Percentiles rank a stretch among this genome's conserved stretches.
These are phyloP conservation scores for Teratosphaeria pseudoeucalypti DNA, from an alignment of 2,329 filamentous ascomycete genomes.

Conservation along the genomic window DNA sequence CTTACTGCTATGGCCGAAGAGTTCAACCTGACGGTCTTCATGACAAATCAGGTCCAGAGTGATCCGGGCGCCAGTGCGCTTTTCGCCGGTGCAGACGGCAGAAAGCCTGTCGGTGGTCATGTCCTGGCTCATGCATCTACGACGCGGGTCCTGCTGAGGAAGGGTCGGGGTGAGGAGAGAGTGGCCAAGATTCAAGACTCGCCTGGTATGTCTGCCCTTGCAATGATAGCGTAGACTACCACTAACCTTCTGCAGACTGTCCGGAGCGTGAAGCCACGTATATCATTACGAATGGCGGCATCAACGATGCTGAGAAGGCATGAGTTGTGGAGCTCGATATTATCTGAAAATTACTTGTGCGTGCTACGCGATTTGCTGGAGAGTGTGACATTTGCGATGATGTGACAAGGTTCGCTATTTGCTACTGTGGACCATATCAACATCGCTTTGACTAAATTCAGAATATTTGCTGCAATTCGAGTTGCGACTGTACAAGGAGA, in stretches of 20 bases:
- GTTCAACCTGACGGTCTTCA: constrained; percentile 55
- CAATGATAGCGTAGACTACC: constrained; percentile 2
- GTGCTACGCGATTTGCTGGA: not conserved
- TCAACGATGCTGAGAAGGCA: constrained; percentile 56
- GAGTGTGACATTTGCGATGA: not conserved
- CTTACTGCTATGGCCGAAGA: constrained; percentile 58
- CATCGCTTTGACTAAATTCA: not conserved
- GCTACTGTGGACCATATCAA: not conserved
- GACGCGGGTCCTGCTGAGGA: constrained; percentile 55
- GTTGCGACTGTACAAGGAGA: not conserved
- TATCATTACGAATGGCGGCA: constrained; percentile 59
- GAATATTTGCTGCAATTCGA: not conserved
- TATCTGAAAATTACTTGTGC: not conserved
- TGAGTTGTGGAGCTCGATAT: constrained; percentile 20
- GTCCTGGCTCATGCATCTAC: constrained; percentile 59
- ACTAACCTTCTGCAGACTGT: constrained; percentile 42
- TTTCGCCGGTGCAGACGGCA: constrained; percentile 57
- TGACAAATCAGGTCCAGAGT: constrained; percentile 63
- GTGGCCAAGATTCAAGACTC: constrained; percentile 61
- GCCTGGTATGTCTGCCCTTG: constrained; percentile 39
- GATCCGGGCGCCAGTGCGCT: constrained; percentile 59
- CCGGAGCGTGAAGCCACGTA: constrained; percentile 60
- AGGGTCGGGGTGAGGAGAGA: constrained; percentile 58
- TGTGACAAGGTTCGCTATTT: not conserved
- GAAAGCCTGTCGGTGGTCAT: constrained; percentile 58